Conservation (phyloP, 495 filamentous ascomycete genomes). For the Daldinia concentrica region DNA sequence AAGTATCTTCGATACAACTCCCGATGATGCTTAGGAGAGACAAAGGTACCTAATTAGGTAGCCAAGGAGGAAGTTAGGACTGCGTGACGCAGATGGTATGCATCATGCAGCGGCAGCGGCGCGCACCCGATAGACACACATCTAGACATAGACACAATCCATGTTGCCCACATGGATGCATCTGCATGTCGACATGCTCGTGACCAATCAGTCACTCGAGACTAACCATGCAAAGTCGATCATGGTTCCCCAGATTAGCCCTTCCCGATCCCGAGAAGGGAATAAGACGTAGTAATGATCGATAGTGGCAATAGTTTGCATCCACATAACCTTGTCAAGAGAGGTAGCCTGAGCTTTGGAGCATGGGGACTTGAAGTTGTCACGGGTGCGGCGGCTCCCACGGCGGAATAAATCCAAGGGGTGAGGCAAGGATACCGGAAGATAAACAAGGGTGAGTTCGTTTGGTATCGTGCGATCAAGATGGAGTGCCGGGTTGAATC, state of each 20-base stretch:
- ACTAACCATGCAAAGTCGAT: slow-evolving; percentile 38
- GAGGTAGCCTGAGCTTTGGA: neutral
- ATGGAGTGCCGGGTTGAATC: slow-evolving; percentile 37
- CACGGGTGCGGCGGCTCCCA: slow-evolving; percentile 29
- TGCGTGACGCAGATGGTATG: slow-evolving; percentile 47
- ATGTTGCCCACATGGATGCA: slow-evolving; percentile 41
- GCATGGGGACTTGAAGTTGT: slow-evolving; percentile 14
- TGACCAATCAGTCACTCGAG: slow-evolving; percentile 39
- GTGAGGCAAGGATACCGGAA: slow-evolving; percentile 21
- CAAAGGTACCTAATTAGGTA: too few species aligned
- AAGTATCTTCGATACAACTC: neutral
- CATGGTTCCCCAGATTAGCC: slow-evolving; percentile 21
- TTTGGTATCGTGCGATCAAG: slow-evolving; percentile 33
- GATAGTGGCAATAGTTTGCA: neutral
- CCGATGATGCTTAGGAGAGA: slow-evolving; percentile 19
- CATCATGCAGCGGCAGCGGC: slow-evolving; percentile 49
- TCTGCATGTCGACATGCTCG: slow-evolving; percentile 30
- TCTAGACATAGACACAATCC: slow-evolving; percentile 28
- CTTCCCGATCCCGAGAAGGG: slow-evolving; percentile 2
- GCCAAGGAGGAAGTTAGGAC: slow-evolving; percentile 16
- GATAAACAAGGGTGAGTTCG: slow-evolving; percentile 26
- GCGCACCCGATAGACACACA: slow-evolving; percentile 42
- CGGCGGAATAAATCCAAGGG: neutral
- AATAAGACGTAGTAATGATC: neutral
- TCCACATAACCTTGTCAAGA: neutral